Conservation (phyloP, 1,284 basidiomycete genomes). For the Dichomitus squalens region DNA sequence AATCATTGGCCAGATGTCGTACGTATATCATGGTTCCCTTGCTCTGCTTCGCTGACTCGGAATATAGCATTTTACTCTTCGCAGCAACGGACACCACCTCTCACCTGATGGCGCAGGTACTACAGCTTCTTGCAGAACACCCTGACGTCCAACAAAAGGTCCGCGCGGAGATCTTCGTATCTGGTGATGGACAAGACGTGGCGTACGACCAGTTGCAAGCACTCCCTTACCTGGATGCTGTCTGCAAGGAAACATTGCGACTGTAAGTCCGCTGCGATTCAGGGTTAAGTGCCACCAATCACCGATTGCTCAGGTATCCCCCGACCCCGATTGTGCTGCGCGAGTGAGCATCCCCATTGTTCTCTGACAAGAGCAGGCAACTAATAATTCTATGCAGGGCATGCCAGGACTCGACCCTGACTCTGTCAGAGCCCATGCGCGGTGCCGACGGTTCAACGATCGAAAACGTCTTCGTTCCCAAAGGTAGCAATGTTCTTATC, state of each 20-base stretch:
- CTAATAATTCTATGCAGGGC: slow-evolving; percentile 20
- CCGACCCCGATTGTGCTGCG: slow-evolving; percentile 4
- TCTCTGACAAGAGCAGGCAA: background rate
- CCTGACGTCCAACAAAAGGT: slow-evolving; percentile 23
- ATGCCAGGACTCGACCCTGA: slow-evolving; percentile 24
- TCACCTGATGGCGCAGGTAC: slow-evolving; percentile 31
- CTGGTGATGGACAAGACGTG: slow-evolving; percentile 26
- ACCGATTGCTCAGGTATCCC: background rate
- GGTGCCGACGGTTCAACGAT: slow-evolving; percentile 35
- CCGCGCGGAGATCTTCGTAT: slow-evolving; percentile 29
- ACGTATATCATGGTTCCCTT: background rate
- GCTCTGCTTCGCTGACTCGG: background rate
- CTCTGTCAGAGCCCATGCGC: slow-evolving; percentile 25
- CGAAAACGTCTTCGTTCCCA: slow-evolving; percentile 40
- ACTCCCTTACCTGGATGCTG: slow-evolving; percentile 36
- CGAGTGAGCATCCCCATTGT: background rate
- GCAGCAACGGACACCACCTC: slow-evolving; percentile 35
- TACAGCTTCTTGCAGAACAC: slow-evolving; percentile 31
- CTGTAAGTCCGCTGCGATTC: slow-evolving; percentile 16
- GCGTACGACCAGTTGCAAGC: slow-evolving; percentile 33
- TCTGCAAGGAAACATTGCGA: slow-evolving; percentile 38
- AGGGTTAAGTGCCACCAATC: background rate
- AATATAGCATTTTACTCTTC: slow-evolving; percentile 28
- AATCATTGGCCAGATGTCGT: slow-evolving; percentile 27
- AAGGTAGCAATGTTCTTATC: slow-evolving; percentile 39